These are phyloP conservation scores for Salvia splendens DNA, from an alignment of 257 asterid genomes.

Conservation along the genomic window DNA sequence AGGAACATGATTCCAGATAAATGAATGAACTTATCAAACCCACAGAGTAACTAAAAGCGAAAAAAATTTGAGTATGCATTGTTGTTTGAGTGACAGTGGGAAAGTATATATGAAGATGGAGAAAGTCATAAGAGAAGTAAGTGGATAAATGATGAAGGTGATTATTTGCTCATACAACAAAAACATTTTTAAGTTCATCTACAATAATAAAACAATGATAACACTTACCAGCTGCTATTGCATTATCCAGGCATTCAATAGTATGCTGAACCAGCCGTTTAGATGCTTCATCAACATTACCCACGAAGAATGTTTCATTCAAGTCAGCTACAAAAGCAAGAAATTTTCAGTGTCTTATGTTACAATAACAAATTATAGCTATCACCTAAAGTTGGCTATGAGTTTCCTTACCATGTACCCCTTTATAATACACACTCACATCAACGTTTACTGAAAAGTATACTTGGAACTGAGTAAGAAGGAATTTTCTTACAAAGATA, in stretches of 20 bases:
- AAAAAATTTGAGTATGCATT: neutral
- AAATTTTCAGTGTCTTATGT: neutral
- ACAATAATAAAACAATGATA: neutral
- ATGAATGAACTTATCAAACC: neutral
- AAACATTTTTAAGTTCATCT: no score
- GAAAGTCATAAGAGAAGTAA: neutral
- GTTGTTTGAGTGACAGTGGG: neutral
- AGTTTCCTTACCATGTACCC: conserved; percentile 71
- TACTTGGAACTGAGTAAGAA: conserved; percentile 30
- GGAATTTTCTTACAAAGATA: neutral
- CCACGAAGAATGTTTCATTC: conserved; percentile 92
- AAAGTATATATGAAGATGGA: neutral
- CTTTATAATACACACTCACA: conserved; percentile 80
- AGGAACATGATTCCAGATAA: neutral
- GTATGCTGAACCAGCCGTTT: conserved; percentile 78
- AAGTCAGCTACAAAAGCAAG: conserved; percentile 72
- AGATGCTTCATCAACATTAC: conserved; percentile 90
- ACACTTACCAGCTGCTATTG: conserved; percentile 76
- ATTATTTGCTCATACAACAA: no score
- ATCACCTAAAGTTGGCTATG: conserved; percentile 1
- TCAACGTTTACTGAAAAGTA: conserved; percentile 78
- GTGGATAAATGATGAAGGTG: no score
- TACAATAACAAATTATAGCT: neutral
- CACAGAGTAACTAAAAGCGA: neutral
- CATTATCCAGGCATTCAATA: conserved; percentile 90